Conservation (phyloP, 305 asterid genomes). For the Fraxinus latifolia region DNA sequence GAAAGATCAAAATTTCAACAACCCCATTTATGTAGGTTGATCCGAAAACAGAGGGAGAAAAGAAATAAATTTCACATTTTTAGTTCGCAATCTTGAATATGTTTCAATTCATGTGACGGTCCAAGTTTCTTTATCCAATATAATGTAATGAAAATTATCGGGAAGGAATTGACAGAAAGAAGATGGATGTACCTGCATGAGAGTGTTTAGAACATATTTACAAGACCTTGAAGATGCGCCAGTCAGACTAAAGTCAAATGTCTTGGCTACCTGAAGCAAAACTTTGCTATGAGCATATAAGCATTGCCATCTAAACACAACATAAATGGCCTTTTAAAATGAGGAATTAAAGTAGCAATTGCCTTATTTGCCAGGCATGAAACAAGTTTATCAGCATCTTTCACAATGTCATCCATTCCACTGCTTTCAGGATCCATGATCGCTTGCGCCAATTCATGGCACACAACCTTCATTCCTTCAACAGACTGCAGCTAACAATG, state of each 20-base stretch:
- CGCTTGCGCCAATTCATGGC: conserved; percentile 85
- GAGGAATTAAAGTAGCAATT: conserved; percentile 19
- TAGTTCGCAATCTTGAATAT: neutral
- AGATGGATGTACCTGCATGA: conserved; percentile 72
- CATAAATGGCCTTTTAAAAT: conserved; percentile 9
- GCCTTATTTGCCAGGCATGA: conserved; percentile 96
- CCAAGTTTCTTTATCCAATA: conserved; percentile 8
- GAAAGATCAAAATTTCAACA: conserved; percentile 13
- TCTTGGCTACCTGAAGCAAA: conserved; percentile 76
- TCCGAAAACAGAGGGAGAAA: neutral
- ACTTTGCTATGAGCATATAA: conserved; percentile 19
- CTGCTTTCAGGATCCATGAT: conserved; percentile 83
- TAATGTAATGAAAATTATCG: neutral
- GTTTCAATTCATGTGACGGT: neutral
- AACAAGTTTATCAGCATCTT: conserved; percentile 94
- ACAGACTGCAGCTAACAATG: conserved; percentile 63
- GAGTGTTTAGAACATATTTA: conserved; percentile 97
- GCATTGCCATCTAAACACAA: conserved; percentile 13
- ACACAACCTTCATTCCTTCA: conserved; percentile 98
- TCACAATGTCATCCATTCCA: conserved; percentile 70
- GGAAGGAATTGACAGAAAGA: neutral
- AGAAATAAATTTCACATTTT: neutral
- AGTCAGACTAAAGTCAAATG: conserved; percentile 87
- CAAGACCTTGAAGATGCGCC: conserved; percentile 99
- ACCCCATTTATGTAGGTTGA: neutral